Base-by-base conservation (phyloP, 1,284 basidiomycete species). In the Puccinia triticina region DNA sequence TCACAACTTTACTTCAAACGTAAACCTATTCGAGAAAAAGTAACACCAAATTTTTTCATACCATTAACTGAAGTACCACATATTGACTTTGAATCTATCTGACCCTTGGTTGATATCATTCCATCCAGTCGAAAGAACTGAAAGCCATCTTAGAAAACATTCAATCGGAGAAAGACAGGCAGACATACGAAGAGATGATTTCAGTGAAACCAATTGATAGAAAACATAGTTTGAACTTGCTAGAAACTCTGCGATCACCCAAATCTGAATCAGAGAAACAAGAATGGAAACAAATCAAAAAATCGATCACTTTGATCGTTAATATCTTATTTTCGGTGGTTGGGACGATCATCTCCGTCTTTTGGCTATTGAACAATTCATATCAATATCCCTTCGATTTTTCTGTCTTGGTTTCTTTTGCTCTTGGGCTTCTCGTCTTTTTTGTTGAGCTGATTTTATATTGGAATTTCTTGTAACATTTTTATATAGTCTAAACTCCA, bases 391-490 rank as follows among this genome's bases (percentile, higher is more conserved):
- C 66, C 8, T 69, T 69, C n/a, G 66, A 69, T 14, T 16, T 46
- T n/a, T 43, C 66, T 43, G 8, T 69, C 40, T 29, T 69, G 23
- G n/a, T 69, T n/a, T 69, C 66, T n/a, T 43, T 43, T 14, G 5
- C 40, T 43, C 26, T 46, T 46, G 66, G 66, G 21, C 43, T 69
- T 23, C 12, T 46, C 8, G 26, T 69, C 32, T 69, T 69, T 26
- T 43, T 43, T 23, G 66, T 69, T 34, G 66, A 69, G 26, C 46
- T 69, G 14, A 69, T 69, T 46, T 46, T 69, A 11, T 69, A 69
- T 48, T 69, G 66, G 66, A 69, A 69, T 69, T 69, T 43, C 43
- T 43, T 69, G 37, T 69, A 48, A 69, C 43, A 10, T 26, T 21
- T 26, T 18, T 61, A 29, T 57, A 57, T n/a, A n/a, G n/a, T n/a